These are phyloP conservation scores for Spirogloea muscicola DNA, from an alignment of 139 green algal genomes.

Conservation along the genomic window DNA sequence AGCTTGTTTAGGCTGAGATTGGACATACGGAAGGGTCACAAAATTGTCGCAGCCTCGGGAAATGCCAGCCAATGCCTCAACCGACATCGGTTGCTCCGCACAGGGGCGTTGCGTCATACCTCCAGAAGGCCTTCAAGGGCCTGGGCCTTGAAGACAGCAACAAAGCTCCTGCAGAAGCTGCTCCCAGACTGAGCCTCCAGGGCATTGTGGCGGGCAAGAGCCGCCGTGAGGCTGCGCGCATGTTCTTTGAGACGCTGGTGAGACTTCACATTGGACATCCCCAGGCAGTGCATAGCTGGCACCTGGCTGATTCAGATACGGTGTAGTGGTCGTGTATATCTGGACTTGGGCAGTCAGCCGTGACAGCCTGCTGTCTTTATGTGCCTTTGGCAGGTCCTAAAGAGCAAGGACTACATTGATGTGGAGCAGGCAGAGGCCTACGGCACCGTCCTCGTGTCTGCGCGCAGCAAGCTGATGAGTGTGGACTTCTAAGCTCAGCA, in stretches of 20 bases:
- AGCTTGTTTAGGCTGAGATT: too few species aligned
- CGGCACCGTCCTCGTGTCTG: conserved; percentile 25
- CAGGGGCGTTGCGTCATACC: conserved; percentile 19
- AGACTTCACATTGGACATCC: neutral
- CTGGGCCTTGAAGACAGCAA: neutral
- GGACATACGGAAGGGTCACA: too few species aligned
- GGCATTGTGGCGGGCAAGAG: conserved; percentile 33
- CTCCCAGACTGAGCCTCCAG: neutral
- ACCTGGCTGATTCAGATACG: too few species aligned
- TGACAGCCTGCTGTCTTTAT: too few species aligned
- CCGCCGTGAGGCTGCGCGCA: conserved; percentile 41
- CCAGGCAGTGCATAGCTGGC: neutral
- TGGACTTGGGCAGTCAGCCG: too few species aligned
- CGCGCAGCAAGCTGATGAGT: conserved; percentile 21
- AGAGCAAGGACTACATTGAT: conserved; percentile 53
- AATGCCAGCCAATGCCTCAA: too few species aligned
- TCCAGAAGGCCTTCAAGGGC: conserved; percentile 28
- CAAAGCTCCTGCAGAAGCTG: neutral
- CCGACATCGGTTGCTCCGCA: neutral
- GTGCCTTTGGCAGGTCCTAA: conserved; percentile 43
- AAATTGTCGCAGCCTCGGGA: too few species aligned
- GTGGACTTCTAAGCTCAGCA: conserved; percentile 21
- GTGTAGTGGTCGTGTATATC: too few species aligned
- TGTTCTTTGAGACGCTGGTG: conserved; percentile 56
- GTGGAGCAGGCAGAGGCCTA: conserved; percentile 52